phyloP scores from a whole-genome alignment of 495 filamentous ascomycete genomes.

The Neurospora sp. region DNA sequence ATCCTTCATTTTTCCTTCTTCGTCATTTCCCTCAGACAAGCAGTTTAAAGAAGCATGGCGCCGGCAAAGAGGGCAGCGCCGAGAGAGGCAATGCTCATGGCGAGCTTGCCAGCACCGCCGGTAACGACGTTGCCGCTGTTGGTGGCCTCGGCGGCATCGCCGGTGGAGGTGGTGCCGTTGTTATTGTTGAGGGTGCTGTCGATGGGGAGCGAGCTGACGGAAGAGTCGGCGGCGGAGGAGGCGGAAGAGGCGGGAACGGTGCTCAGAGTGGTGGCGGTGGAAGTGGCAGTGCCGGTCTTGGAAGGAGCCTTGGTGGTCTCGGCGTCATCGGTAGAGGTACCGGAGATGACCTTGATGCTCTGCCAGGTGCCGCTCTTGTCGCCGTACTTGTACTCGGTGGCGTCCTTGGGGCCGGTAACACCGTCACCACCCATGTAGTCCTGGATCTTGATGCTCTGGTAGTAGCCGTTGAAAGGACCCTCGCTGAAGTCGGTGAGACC shows the following conservation, averaged over 20 bases:
- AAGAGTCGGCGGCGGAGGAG: background rate
- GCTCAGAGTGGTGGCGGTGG: slow-evolving; percentile 13
- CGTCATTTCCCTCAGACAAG: background rate
- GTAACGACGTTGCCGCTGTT: background rate
- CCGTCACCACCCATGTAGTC: slow-evolving; percentile 83
- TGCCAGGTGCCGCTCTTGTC: slow-evolving; percentile 62
- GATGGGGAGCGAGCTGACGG: slow-evolving; percentile 6
- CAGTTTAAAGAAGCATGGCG: slow-evolving; percentile 19
- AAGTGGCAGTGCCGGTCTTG: slow-evolving; percentile 12
- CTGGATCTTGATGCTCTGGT: slow-evolving; percentile 66
- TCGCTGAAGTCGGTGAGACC: slow-evolving; percentile 64
- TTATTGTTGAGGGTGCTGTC: background rate
- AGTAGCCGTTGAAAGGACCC: slow-evolving; percentile 74
- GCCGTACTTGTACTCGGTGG: slow-evolving; percentile 58
- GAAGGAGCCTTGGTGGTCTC: slow-evolving; percentile 26
- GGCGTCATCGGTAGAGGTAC: slow-evolving; percentile 55
- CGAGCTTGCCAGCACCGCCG: slow-evolving; percentile 15
- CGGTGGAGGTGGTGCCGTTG: background rate
- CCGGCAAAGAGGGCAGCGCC: slow-evolving; percentile 19
- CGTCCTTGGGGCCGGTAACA: slow-evolving; percentile 40
- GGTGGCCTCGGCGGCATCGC: background rate
- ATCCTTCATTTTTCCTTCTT: background rate
- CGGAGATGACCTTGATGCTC: slow-evolving; percentile 63
- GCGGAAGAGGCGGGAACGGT: slow-evolving; percentile 1
- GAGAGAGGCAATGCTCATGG: slow-evolving; percentile 10